Base-by-base conservation (phyloP, 2,329 filamentous ascomycete genomes). In the Periglandula ipomoeae region DNA sequence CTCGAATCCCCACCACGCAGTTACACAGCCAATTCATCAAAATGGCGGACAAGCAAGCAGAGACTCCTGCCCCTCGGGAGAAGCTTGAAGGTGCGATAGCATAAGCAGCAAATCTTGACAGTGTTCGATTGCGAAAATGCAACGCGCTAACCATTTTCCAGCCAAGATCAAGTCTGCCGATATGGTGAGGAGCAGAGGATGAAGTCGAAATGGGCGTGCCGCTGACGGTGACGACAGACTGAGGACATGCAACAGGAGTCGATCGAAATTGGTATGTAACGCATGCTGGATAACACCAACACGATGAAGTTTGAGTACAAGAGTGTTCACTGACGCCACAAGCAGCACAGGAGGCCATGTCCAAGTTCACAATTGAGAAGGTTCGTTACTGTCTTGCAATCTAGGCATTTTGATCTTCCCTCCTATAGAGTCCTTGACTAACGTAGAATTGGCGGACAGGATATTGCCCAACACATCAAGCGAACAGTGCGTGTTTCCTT, bases 81-180 rank as follows among this genome's bases (percentile, higher is more conserved):
- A 89, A 88, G 79, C 80, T 89, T 47, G 87, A 91, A 67, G 81
- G 85, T 87, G 68, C 65, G 67, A 27, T 19, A 10, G 22, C 23
- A 23, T 23, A 23, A 39, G 7, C 24, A 30, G 13, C 13, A 42
- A 13, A 41, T 24, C 9, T 46, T 11, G 3, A 13, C 13, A 17
- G 7, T 46, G n/a, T 47, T 53, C 24, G 23, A 24, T 44, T 42
- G 23, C 22, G 8, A 13, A 8, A n/a, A 32, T 34, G 4, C 15
- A 39, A 32, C 32, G 30, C 38, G 48, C 52, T 56, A 51, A 56
- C 51, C 7, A 27, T 20, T 30, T 43, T 60, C 56, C 63, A 98
- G 93, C 89, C 55, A 89, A 95, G 72, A 84, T 98, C 70, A 98
- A 98, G 76, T 95, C 90, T 59, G 91, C 89, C 51, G 93, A 98